phyloP scores from a whole-genome alignment of 2,329 filamentous ascomycete species.

The Aotearoamyces nothofagi region DNA sequence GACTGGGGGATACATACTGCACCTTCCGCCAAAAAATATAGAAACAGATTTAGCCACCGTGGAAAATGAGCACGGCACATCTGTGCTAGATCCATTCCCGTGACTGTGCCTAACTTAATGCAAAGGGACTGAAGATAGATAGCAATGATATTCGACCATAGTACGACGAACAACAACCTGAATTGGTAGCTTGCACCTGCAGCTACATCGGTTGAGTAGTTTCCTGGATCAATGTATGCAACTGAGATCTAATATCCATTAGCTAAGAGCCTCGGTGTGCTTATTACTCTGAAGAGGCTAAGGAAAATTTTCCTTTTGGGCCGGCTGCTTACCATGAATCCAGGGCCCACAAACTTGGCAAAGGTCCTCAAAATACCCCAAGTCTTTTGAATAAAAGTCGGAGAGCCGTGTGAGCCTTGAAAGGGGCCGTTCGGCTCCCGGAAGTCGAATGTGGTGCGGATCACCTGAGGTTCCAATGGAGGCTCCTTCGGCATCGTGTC shows the following conservation, averaged over 20 bases:
- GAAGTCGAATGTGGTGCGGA: no score
- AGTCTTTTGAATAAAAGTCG: no score
- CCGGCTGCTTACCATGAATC: constrained; percentile 25
- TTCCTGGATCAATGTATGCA: constrained; percentile 28
- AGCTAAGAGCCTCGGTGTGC: no score
- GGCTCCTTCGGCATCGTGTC: no score
- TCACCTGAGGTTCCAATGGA: no score
- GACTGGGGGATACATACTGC: constrained; percentile 17
- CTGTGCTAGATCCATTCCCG: constrained; percentile 36
- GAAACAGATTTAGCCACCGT: constrained; percentile 33
- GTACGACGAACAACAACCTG: constrained; percentile 36
- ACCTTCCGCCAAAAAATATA: constrained; percentile 37
- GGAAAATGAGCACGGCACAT: constrained; percentile 34
- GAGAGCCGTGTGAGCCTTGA: no score
- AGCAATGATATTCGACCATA: constrained; percentile 41
- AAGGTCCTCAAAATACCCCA: no score
- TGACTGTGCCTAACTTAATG: constrained; percentile 38
- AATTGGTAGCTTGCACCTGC: constrained; percentile 37
- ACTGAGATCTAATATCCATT: constrained; percentile 20
- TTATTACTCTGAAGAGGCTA: no score
- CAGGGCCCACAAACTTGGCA: constrained; percentile 35
- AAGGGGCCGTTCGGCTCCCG: no score
- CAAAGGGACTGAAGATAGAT: constrained; percentile 41
- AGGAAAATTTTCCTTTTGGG: no score
- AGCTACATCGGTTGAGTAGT: constrained; percentile 41